Percentiles rank a stretch among this genome's conserved stretches.
phyloP scores from a whole-genome alignment of 208 protist species.

The Angomonas ambiguus region DNA sequence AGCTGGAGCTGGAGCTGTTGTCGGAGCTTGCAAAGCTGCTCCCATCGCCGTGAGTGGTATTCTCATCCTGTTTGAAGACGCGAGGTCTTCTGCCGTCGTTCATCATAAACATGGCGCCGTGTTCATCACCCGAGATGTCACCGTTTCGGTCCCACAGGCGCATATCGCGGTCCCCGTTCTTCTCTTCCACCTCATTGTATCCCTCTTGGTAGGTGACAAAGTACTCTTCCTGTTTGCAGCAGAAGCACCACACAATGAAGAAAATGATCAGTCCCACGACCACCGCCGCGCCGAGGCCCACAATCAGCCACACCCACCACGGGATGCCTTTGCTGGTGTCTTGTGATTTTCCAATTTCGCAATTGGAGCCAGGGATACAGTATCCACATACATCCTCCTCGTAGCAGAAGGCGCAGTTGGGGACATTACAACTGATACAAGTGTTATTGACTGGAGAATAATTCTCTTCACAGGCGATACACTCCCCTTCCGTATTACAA shows the following conservation, averaged over 20 bases:
- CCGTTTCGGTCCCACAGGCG: background rate
- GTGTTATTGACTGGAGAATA: too few relatives aligned
- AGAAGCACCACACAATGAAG: background rate
- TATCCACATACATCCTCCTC: background rate
- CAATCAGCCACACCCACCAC: slow-evolving; percentile 6
- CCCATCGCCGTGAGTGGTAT: background rate
- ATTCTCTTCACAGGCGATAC: too few relatives aligned
- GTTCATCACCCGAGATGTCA: background rate
- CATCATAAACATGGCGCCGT: background rate
- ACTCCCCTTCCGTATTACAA: too few relatives aligned
- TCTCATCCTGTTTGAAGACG: background rate
- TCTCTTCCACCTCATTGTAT: background rate
- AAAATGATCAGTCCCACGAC: background rate
- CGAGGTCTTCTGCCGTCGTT: background rate
- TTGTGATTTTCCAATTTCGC: background rate
- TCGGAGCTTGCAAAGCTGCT: too few relatives aligned
- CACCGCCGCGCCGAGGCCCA: background rate
- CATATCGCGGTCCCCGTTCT: background rate
- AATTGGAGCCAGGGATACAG: background rate
- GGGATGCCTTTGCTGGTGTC: background rate
- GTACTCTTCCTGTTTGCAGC: background rate
- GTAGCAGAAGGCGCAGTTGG: background rate
- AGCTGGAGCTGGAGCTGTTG: too few relatives aligned
- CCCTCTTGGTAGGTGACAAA: background rate
- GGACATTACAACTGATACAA: background rate